phyloP scores from a whole-genome alignment of 2,329 filamentous ascomycete species.

The Sclerotinia subarctica region DNA sequence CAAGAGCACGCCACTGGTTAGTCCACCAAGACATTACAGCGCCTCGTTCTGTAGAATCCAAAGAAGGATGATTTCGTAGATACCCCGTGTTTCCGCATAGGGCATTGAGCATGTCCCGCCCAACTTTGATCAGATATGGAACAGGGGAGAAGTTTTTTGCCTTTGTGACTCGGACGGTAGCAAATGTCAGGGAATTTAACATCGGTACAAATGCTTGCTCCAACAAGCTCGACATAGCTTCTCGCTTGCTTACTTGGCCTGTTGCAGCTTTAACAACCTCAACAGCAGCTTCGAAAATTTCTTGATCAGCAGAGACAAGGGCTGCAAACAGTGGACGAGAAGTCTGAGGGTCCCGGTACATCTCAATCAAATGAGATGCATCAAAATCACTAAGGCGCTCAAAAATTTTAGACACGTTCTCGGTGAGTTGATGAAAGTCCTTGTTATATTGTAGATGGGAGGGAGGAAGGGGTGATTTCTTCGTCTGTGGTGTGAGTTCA shows the following conservation, averaged over 20 bases:
- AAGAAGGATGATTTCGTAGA: constrained; percentile 32
- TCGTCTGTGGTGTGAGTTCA: constrained; percentile 50
- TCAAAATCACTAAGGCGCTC: constrained; percentile 77
- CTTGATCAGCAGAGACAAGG: constrained; percentile 75
- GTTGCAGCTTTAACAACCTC: constrained; percentile 82
- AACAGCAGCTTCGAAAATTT: constrained; percentile 75
- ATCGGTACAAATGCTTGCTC: constrained; percentile 46
- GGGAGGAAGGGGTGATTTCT: constrained; percentile 44
- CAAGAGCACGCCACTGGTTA: constrained; percentile 76
- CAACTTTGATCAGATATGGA: constrained; percentile 55
- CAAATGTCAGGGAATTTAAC: constrained; percentile 46
- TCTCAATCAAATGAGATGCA: constrained; percentile 60
- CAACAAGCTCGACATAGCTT: constrained; percentile 49
- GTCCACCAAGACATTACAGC: constrained; percentile 70
- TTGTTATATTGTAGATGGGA: constrained; percentile 74
- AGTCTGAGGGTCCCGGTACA: constrained; percentile 66
- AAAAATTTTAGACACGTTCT: constrained; percentile 68
- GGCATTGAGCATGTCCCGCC: constrained; percentile 53
- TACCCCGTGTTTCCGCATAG: constrained; percentile 58
- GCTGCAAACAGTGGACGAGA: constrained; percentile 74
- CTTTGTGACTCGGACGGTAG: constrained; percentile 44
- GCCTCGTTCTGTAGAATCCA: constrained; percentile 41
- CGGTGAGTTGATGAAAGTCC: constrained; percentile 60
- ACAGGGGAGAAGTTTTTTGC: constrained; percentile 55
- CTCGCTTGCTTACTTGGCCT: constrained; percentile 55